Conservation (phyloP, 2,329 filamentous ascomycete genomes). For the Metarhizium guizhouense region DNA sequence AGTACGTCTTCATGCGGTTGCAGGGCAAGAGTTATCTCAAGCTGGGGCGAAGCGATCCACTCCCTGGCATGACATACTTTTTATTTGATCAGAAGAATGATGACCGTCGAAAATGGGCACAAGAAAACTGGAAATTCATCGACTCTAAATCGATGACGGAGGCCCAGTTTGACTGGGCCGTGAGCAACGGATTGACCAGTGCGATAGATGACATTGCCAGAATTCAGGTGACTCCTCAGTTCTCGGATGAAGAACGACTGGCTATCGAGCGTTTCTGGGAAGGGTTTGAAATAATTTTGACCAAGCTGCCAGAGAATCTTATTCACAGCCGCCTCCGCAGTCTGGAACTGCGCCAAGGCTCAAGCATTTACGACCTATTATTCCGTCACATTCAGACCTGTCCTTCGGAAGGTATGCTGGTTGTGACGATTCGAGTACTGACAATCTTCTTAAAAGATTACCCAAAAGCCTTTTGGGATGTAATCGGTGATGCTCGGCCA, state of each 20-base stretch:
- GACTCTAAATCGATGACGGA: slow-evolving; percentile 51
- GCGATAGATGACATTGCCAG: slow-evolving; percentile 54
- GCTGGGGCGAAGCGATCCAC: slow-evolving; percentile 59
- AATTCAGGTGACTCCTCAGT: slow-evolving; percentile 28
- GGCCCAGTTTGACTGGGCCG: slow-evolving; percentile 79
- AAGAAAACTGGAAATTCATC: slow-evolving; percentile 36
- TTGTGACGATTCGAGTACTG: slow-evolving; percentile 62
- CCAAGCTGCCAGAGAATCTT: slow-evolving; percentile 61
- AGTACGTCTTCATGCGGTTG: slow-evolving; percentile 73
- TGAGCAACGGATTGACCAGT: slow-evolving; percentile 62
- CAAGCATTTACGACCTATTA: slow-evolving; percentile 56
- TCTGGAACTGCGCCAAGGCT: slow-evolving; percentile 59
- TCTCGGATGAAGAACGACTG: slow-evolving; percentile 25
- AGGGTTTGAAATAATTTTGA: slow-evolving; percentile 65
- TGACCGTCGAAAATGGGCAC: slow-evolving; percentile 38
- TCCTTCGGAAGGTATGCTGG: slow-evolving; percentile 48
- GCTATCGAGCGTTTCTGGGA: slow-evolving; percentile 69
- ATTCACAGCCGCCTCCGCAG: slow-evolving; percentile 71
- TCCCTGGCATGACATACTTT: slow-evolving; percentile 79
- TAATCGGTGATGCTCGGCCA: slow-evolving; percentile 72
- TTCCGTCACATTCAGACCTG: slow-evolving; percentile 45
- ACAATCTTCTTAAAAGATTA: slow-evolving; percentile 65
- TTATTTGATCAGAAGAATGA: slow-evolving; percentile 57
- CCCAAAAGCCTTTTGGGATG: slow-evolving; percentile 77
- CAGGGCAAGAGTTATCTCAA: slow-evolving; percentile 66